These are phyloP conservation scores for Cardiospermum halicacabum DNA, from an alignment of 345 rosid species.

Conservation along the genomic window DNA sequence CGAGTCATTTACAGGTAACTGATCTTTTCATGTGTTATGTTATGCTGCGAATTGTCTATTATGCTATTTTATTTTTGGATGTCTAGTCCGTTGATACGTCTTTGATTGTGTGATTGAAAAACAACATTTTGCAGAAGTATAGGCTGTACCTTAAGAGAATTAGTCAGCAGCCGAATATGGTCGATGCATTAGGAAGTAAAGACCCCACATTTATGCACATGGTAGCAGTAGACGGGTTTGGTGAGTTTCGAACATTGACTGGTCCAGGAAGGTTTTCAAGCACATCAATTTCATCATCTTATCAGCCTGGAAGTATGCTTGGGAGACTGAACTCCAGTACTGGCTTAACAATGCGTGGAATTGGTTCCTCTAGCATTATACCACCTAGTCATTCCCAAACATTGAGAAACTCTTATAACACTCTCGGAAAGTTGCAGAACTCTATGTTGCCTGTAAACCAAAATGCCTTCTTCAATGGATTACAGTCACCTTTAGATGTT, in stretches of 20 bases:
- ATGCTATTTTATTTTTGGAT: too few species aligned
- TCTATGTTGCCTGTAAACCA: constrained; percentile 33
- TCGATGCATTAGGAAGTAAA: constrained; percentile 48
- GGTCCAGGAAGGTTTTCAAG: constrained; percentile 53
- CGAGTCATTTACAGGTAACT: constrained; percentile 89
- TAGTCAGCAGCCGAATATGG: constrained; percentile 55
- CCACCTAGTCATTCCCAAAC: constrained; percentile 43
- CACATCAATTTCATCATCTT: constrained; percentile 45
- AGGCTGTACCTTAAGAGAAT: constrained; percentile 77
- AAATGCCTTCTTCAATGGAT: constrained; percentile 36
- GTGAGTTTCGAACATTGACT: constrained; percentile 42
- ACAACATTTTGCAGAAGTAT: constrained; percentile 77
- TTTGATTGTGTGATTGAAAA: background rate
- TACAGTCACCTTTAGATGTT: constrained; percentile 40
- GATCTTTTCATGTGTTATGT: constrained; percentile 9
- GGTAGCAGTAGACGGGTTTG: constrained; percentile 49
- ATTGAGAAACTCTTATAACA: constrained; percentile 31
- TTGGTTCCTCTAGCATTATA: constrained; percentile 44
- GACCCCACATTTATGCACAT: constrained; percentile 51
- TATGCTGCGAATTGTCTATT: too few species aligned
- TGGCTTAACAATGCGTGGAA: constrained; percentile 45
- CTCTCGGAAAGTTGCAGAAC: constrained; percentile 45
- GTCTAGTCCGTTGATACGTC: background rate
- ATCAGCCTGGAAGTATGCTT: constrained; percentile 41
- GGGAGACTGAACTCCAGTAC: constrained; percentile 55